These are phyloP conservation scores for Penicillium olsonii DNA, from an alignment of 2,329 filamentous ascomycete species.

Conservation along the genomic window DNA sequence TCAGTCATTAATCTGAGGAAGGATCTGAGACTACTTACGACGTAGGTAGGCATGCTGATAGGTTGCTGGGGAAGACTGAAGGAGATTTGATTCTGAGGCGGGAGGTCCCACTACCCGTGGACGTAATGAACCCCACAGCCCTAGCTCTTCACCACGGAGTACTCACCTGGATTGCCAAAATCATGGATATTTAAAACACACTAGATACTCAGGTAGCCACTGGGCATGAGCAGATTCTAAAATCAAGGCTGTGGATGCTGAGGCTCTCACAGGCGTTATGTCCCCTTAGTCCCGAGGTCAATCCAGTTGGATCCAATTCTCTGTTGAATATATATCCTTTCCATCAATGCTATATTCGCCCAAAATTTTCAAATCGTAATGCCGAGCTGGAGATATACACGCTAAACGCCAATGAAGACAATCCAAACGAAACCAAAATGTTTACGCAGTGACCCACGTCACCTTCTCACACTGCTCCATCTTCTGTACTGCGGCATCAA, in stretches of 20 bases:
- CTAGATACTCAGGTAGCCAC: too few relatives aligned
- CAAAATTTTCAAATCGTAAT: background rate
- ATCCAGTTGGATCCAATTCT: background rate
- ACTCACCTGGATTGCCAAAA: background rate
- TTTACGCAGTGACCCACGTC: constrained; percentile 11
- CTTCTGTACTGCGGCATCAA: constrained; percentile 17
- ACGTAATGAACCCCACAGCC: background rate
- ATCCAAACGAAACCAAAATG: background rate
- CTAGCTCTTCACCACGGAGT: background rate
- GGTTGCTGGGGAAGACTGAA: background rate
- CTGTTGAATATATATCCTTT: background rate
- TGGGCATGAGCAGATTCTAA: too few relatives aligned
- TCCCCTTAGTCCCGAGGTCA: too few relatives aligned
- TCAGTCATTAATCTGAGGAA: background rate
- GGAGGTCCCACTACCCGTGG: background rate
- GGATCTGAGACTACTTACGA: background rate
- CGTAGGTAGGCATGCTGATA: background rate
- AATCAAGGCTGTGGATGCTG: background rate
- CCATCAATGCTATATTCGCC: background rate
- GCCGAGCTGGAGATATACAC: constrained; percentile 1
- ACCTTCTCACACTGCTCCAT: constrained; percentile 14
- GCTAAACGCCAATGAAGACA: constrained; percentile 2
- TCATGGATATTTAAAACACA: too few relatives aligned
- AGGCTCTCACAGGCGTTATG: too few relatives aligned
- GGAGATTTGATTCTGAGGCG: background rate